Base-by-base conservation (phyloP, 192 early-diverging fungal genomes). In the Coemansia sp. region DNA sequence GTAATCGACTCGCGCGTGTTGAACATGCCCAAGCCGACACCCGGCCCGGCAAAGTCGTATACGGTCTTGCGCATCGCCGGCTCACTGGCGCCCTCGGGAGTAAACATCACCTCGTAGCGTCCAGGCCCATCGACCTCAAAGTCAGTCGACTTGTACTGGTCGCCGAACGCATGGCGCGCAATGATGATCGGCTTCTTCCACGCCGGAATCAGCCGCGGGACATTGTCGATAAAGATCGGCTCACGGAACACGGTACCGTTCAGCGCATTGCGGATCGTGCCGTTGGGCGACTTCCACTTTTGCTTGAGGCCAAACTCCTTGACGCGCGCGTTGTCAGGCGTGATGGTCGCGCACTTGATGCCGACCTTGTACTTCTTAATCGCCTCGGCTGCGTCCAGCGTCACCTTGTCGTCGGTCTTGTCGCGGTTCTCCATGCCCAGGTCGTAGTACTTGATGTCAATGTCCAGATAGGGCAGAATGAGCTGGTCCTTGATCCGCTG, bases 341-440 rank as follows among this genome's bases (percentile, higher is more conserved):
- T 98, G 71, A 98, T 98, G 31, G 95, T 98, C 7, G 95, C 95
- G 68, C 95, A 98, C 82, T 98, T 98, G 83, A 98, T 98, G 60
- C 93, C 87, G 48, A 93, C 94, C 63, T 94, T 92, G 85, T 95
- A 93, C 83, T 93, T 90, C 67, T 88, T 87, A 77, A 95, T 96
- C 11, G 95, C 95, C 61, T 93, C 89, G 39, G 95, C 95, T 25
- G 95, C 90, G 23, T 96, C 94, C 29, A 93, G 79, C 28, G 95
- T 98, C 45, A 98, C 90, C 80, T 89, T 77, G 79, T 95, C 92
- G 78, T 89, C 68, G n/a, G 93, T 95, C 82, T 85, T 64, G 80
- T 97, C 94, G 70, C 94, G 88, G 76, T 92, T 78, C 70, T 92
- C 86, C 64, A 97, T 84, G 47, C 90, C 86, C 58, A 98, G 80